phyloP scores from a whole-genome alignment of 768 basidiomycete genomes.

The Leccinum subgranulosum region DNA sequence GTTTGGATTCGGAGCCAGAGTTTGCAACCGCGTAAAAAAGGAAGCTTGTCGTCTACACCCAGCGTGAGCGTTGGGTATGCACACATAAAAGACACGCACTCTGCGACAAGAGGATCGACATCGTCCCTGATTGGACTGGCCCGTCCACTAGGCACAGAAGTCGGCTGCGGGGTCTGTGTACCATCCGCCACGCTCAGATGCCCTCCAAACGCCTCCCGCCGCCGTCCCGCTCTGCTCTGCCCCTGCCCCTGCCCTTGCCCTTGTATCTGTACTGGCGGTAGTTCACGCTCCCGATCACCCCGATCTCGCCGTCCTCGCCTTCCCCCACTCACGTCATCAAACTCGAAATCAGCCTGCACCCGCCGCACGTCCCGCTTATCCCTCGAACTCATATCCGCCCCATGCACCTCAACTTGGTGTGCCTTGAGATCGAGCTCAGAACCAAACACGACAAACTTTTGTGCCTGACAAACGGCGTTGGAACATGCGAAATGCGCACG shows the following conservation, averaged over 20 bases:
- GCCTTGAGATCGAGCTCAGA: slow-evolving; percentile 85
- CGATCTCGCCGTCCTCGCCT: slow-evolving; percentile 46
- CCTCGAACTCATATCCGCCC: slow-evolving; percentile 64
- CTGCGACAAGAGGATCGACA: slow-evolving; percentile 49
- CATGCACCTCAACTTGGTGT: slow-evolving; percentile 85
- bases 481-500: slow-evolving; percentile 75
- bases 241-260: background rate
- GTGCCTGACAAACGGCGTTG: slow-evolving; percentile 68
- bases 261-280: slow-evolving; percentile 22
- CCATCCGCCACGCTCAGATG: slow-evolving; percentile 45
- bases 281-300: slow-evolving; percentile 51
- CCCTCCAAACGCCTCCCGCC: slow-evolving; percentile 63
- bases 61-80: background rate
- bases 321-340: slow-evolving; percentile 49
- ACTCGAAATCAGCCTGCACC: slow-evolving; percentile 64
- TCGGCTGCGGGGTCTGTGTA: slow-evolving; percentile 9
- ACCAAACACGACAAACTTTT: slow-evolving; percentile 94
- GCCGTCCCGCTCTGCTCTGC: slow-evolving; percentile 36
- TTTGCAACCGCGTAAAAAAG: slow-evolving; percentile 61
- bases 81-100: slow-evolving; percentile 39
- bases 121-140: slow-evolving; percentile 38
- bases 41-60: slow-evolving; percentile 57
- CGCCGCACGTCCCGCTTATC: slow-evolving; percentile 68
- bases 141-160: slow-evolving; percentile 23
- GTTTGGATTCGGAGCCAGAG: slow-evolving; percentile 53